Evolutionary conservation across 345 rosid species (phyloP).

Genomic region (Acer campestre): DNA sequence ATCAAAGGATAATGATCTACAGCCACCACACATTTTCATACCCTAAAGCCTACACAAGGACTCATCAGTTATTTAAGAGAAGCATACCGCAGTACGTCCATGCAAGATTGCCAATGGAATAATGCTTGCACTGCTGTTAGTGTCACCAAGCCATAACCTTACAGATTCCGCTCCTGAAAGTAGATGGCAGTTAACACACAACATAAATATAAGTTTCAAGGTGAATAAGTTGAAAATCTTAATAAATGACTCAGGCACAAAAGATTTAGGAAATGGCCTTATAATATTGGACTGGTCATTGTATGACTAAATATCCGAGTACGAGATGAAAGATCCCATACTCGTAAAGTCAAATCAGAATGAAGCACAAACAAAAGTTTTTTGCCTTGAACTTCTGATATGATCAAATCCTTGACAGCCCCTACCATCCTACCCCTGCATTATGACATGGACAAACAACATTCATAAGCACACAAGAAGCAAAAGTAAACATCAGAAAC

Average conservation of each 20-base stretch:
- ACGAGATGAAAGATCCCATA: conserved; percentile 64
- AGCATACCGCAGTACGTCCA: conserved; percentile 52
- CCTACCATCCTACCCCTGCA: conserved; percentile 70
- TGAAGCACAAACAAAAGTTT: conserved; percentile 62
- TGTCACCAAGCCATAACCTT: conserved; percentile 76
- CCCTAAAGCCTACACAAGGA: conserved; percentile 3
- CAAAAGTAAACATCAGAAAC: too few relatives aligned
- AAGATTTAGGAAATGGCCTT: conserved; percentile 49
- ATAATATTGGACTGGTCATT: conserved; percentile 46
- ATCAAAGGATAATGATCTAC: neutral
- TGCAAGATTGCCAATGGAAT: conserved; percentile 73
- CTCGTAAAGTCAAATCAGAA: conserved; percentile 65
- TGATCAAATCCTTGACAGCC: conserved; percentile 62
- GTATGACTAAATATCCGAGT: conserved; percentile 61
- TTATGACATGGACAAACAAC: conserved; percentile 4
- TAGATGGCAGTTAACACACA: conserved; percentile 21
- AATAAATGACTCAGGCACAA: neutral
- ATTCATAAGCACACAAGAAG: too few relatives aligned
- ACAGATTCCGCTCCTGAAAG: conserved; percentile 54
- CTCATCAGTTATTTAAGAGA: neutral
- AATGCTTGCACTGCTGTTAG: conserved; percentile 37
- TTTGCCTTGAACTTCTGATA: conserved; percentile 52
- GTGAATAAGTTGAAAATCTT: neutral
- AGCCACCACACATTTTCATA: conserved; percentile 1
- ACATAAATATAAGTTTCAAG: conserved; percentile 4